A percentile compares a stretch with the other conserved stretches of the same genome.
Evolutionary conservation across 176 grass and related monocot genomes (phyloP).

Genomic region (Aegilops sharonensis): DNA sequence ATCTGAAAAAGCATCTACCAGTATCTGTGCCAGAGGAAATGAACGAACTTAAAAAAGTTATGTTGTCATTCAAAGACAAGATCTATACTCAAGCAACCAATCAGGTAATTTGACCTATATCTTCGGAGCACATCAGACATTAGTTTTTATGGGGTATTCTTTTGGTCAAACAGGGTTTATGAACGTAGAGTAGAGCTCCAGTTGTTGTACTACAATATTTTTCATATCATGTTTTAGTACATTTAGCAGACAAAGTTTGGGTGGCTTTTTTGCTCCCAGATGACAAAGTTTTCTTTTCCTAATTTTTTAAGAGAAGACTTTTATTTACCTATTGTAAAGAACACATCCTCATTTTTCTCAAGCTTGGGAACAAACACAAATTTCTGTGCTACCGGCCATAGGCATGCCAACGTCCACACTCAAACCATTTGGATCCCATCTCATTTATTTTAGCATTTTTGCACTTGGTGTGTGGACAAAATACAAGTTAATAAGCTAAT

Average conservation of each 20-base stretch:
- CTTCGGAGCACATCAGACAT: not conserved
- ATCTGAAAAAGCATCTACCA: conserved; percentile 66
- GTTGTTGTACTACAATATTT: not conserved
- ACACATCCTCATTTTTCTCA: too few species aligned
- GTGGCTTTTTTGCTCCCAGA: not conserved
- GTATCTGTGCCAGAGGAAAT: conserved; percentile 41
- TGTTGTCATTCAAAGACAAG: conserved; percentile 71
- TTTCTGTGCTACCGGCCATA: too few species aligned
- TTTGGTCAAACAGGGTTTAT: not conserved
- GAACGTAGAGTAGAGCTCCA: not conserved
- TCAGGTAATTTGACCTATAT: conserved; percentile 45
- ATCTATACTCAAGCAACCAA: conserved; percentile 58
- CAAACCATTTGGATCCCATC: too few species aligned
- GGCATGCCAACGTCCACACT: too few species aligned
- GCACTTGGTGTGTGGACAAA: too few species aligned
- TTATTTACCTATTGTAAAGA: too few species aligned
- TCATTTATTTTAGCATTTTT: too few species aligned
- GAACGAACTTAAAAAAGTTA: conserved; percentile 71
- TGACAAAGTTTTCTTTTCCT: not conserved
- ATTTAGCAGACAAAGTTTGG: not conserved
- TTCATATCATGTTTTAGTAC: not conserved
- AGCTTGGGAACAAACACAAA: too few species aligned
- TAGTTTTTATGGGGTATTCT: not conserved
- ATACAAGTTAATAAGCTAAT: too few species aligned
- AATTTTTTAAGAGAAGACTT: too few species aligned